Evolutionary conservation across 202 grass and related monocot species (phyloP).

Genomic region (Digitaria exilis): DNA sequence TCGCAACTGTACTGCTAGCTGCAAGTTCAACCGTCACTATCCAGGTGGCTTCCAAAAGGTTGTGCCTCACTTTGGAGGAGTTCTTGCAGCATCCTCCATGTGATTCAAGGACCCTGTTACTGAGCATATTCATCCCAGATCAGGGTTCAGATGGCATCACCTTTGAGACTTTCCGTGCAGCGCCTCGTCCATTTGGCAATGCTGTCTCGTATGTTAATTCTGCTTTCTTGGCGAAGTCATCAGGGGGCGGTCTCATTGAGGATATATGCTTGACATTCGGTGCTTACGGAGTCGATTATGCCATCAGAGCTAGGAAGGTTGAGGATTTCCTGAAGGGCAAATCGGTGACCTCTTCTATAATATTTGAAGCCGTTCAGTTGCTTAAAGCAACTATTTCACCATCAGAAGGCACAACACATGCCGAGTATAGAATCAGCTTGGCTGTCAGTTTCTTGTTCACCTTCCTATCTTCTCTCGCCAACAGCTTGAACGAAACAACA

Average conservation of each 20-base stretch:
- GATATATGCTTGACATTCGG: constrained; percentile 71
- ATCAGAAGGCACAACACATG: too few species aligned
- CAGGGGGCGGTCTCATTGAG: constrained; percentile 49
- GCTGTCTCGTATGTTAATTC: constrained; percentile 76
- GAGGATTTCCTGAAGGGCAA: constrained; percentile 76
- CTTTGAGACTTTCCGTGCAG: constrained; percentile 72
- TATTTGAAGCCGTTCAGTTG: too few species aligned
- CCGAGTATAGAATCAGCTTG: constrained; percentile 65
- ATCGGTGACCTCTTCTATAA: constrained; percentile 42
- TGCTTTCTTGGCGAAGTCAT: constrained; percentile 72
- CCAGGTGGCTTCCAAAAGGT: constrained; percentile 49
- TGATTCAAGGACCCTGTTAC: constrained; percentile 53
- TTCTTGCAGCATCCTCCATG: constrained; percentile 64
- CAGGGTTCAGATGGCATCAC: constrained; percentile 50
- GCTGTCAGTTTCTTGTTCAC: constrained; percentile 73
- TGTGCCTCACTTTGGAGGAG: constrained; percentile 56
- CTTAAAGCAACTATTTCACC: too few species aligned
- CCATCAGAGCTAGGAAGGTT: constrained; percentile 60
- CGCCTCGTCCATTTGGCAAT: constrained; percentile 77
- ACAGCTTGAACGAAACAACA: too few species aligned
- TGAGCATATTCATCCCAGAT: constrained; percentile 68
- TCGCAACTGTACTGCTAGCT: constrained; percentile 67
- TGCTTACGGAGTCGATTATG: constrained; percentile 60
- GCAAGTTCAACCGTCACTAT: constrained; percentile 46
- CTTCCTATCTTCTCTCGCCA: too few species aligned